A percentile compares a stretch with the other conserved stretches of the same genome.
These are phyloP conservation scores for Gamarada debralockiae DNA, from an alignment of 495 filamentous ascomycete genomes.

Conservation along the genomic window DNA sequence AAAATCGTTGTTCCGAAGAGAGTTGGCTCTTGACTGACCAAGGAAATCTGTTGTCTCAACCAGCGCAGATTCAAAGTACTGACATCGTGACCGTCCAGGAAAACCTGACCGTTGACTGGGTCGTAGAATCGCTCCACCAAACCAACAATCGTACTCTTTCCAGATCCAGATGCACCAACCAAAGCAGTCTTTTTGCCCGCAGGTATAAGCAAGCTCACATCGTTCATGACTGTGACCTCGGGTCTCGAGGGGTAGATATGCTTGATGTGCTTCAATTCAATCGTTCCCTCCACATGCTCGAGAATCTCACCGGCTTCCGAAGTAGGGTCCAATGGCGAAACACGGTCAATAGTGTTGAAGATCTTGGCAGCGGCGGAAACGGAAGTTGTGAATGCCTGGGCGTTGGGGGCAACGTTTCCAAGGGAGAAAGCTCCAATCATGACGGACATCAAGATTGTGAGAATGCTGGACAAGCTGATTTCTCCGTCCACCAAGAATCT, in stretches of 20 bases:
- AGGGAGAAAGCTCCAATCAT: slow-evolving; percentile 90
- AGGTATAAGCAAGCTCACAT: slow-evolving; percentile 71
- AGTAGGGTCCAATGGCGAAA: slow-evolving; percentile 81
- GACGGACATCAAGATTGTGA: slow-evolving; percentile 85
- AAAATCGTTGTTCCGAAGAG: slow-evolving; percentile 85
- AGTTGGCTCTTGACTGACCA: slow-evolving; percentile 81
- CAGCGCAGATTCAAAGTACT: slow-evolving; percentile 80
- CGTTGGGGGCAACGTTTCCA: slow-evolving; percentile 83
- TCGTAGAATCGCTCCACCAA: slow-evolving; percentile 92
- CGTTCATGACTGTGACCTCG: slow-evolving; percentile 81
- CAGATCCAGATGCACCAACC: slow-evolving; percentile 81
- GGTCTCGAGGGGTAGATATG: slow-evolving; percentile 93
- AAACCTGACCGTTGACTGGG: slow-evolving; percentile 73
- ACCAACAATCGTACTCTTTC: slow-evolving; percentile 91
- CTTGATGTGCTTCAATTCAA: slow-evolving; percentile 80
- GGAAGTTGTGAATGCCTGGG: slow-evolving; percentile 76
- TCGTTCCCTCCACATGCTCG: slow-evolving; percentile 66
- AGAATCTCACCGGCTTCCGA: slow-evolving; percentile 66
- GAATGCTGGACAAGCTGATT: slow-evolving; percentile 41
- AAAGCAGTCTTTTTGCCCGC: slow-evolving; percentile 86
- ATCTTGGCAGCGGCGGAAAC: slow-evolving; percentile 87
- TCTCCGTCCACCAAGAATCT: slow-evolving; percentile 64
- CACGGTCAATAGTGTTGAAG: slow-evolving; percentile 84
- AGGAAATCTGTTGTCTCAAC: slow-evolving; percentile 85
- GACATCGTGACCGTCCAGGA: slow-evolving; percentile 82